Conservation (phyloP, 2,329 filamentous ascomycete species). For the Apiospora aurea region DNA sequence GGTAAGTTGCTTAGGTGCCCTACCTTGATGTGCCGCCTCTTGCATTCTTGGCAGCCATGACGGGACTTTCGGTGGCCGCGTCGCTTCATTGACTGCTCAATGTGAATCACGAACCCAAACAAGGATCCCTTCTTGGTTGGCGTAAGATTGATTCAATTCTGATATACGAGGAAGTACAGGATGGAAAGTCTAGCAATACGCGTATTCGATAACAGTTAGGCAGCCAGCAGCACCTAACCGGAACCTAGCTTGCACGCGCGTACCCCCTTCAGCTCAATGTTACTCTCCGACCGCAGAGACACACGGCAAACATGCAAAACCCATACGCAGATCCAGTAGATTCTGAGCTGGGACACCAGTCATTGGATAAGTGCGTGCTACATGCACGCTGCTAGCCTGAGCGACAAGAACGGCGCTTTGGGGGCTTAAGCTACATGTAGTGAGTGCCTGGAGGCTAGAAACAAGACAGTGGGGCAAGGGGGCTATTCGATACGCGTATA, state of each 20-base stretch:
- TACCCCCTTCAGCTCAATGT: not conserved
- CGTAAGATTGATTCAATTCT: not conserved
- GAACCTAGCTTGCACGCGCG: not conserved
- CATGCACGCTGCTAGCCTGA: not conserved
- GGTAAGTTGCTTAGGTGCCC: not conserved
- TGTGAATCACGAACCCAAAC: not conserved
- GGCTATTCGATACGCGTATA: not conserved
- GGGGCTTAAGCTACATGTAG: not conserved
- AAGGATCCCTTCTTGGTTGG: not conserved
- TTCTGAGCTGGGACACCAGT: not conserved
- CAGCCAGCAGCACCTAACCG: too few species aligned
- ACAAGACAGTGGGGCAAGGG: too few species aligned
- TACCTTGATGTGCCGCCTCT: constrained; percentile 43
- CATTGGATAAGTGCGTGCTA: not conserved
- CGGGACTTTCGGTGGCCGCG: constrained; percentile 44
- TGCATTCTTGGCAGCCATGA: constrained; percentile 42
- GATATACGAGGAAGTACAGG: not conserved
- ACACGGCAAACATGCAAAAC: not conserved
- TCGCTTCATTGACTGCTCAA: constrained; percentile 25
- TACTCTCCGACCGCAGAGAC: not conserved
- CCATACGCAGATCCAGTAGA: not conserved
- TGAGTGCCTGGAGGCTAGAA: not conserved
- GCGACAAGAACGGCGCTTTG: not conserved
- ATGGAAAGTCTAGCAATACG: not conserved
- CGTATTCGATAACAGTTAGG: not conserved